These are phyloP conservation scores for Candida dendrica DNA, from an alignment of 805 yeast genomes.

Conservation along the genomic window DNA sequence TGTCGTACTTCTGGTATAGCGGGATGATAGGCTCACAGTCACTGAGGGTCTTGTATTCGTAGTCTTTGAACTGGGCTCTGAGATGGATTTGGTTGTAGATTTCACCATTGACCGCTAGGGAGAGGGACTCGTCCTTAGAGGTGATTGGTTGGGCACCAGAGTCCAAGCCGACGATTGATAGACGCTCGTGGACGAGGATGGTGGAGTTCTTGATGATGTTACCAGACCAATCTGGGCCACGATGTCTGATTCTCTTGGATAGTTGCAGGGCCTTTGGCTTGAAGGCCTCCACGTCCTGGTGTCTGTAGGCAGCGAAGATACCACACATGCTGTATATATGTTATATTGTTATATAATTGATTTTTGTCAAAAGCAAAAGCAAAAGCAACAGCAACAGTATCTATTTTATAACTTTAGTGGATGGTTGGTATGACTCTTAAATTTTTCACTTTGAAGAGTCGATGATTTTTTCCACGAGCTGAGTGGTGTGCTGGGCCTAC, in stretches of 20 bases:
- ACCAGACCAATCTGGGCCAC: slow-evolving; percentile 99
- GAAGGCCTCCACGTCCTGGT: slow-evolving; percentile 71
- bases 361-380: background rate
- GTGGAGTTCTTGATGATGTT: slow-evolving; percentile 73
- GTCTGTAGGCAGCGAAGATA: slow-evolving; percentile 87
- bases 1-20: slow-evolving; percentile 74
- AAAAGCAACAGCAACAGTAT: background rate
- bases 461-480: too few relatives aligned
- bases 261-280: slow-evolving; percentile 84
- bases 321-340: slow-evolving; percentile 71
- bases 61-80: slow-evolving; percentile 68
- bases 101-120: slow-evolving; percentile 93
- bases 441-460: too few relatives aligned
- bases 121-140: slow-evolving; percentile 64
- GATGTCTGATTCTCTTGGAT: slow-evolving; percentile 90
- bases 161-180: slow-evolving; percentile 95
- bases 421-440: too few relatives aligned
- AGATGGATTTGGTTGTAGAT: slow-evolving; percentile 92
- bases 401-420: too few relatives aligned
- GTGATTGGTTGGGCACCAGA: slow-evolving; percentile 97
- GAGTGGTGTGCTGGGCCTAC: too few relatives aligned
- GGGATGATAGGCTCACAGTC: slow-evolving; percentile 99
- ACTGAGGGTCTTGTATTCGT: slow-evolving; percentile 74
- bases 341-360: background rate
- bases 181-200: slow-evolving; percentile 88